Evolutionary conservation across 306 rosid genomes (phyloP).

Genomic region (Gynostemma pentaphyllum): DNA sequence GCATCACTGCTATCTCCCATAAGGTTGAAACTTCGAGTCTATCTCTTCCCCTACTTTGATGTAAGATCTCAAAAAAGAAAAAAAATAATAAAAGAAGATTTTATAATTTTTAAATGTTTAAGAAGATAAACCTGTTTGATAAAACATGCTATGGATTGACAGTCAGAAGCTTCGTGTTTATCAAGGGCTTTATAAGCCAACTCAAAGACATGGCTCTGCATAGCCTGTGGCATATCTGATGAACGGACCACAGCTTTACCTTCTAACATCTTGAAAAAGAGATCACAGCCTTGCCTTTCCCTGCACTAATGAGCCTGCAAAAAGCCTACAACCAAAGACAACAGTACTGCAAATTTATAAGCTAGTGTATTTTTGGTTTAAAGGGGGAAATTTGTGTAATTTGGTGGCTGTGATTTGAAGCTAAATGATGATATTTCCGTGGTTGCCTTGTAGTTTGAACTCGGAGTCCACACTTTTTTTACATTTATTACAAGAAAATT

Average conservation of each 20-base stretch:
- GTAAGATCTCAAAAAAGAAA: no score
- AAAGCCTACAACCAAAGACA: background rate
- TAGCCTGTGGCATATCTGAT: conserved; percentile 41
- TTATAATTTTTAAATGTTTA: conserved; percentile 1
- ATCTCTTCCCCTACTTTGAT: no score
- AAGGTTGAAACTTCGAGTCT: no score
- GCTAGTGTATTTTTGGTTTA: background rate
- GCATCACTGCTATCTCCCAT: no score
- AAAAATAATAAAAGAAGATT: no score
- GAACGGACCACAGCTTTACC: conserved; percentile 58
- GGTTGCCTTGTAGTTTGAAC: background rate
- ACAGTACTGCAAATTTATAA: conserved; percentile 6
- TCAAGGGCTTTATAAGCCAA: conserved; percentile 57
- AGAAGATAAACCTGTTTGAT: conserved; percentile 44
- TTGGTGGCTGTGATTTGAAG: conserved; percentile 6
- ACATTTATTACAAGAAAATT: background rate
- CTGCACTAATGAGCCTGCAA: conserved; percentile 5
- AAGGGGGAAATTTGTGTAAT: background rate
- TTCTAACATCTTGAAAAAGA: conserved; percentile 47
- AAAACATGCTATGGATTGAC: conserved; percentile 41
- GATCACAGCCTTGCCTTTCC: background rate
- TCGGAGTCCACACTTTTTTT: background rate
- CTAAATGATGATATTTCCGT: conserved; percentile 9
- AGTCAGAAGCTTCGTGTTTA: conserved; percentile 51
- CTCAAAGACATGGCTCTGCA: conserved; percentile 48